Conservation (phyloP, 2,329 filamentous ascomycete species). For the Triangularia setosa region DNA sequence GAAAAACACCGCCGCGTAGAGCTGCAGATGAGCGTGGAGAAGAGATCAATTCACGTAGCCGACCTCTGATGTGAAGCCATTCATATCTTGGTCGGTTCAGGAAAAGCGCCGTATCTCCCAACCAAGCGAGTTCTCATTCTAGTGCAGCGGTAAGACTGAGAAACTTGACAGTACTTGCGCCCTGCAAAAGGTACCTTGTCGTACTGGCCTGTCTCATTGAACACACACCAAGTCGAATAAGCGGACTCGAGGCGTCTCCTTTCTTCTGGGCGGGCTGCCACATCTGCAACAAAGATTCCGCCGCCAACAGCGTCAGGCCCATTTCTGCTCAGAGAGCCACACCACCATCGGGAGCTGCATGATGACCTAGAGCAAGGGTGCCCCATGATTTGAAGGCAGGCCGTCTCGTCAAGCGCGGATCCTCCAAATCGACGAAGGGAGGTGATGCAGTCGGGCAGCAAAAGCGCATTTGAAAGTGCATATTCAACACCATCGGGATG, state of each 20-base stretch:
- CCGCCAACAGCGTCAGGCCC: neutral
- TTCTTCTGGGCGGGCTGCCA: neutral
- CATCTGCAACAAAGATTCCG: neutral
- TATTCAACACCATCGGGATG: neutral
- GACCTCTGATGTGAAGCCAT: neutral
- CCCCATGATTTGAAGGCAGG: conserved; percentile 3
- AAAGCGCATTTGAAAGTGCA: conserved; percentile 12
- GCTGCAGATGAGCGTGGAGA: neutral
- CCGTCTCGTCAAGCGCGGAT: conserved; percentile 12
- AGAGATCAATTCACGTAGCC: neutral
- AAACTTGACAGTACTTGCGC: neutral
- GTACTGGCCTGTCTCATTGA: neutral
- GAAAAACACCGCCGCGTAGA: neutral
- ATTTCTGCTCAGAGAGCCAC: conserved; percentile 13
- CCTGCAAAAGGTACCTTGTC: neutral
- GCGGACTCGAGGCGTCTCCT: neutral
- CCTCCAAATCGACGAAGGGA: neutral
- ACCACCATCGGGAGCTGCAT: conserved; percentile 15
- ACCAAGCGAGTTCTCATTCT: neutral
- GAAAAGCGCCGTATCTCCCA: neutral
- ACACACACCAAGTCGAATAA: neutral
- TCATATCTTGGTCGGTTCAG: neutral
- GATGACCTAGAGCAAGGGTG: conserved; percentile 14
- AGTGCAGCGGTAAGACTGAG: neutral
- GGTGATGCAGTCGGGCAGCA: conserved; percentile 20